Evolutionary conservation across 2,329 filamentous ascomycete species (phyloP), one percentile per base, ranked within the genome.

Genomic region (Helminthosporium solani): DNA sequence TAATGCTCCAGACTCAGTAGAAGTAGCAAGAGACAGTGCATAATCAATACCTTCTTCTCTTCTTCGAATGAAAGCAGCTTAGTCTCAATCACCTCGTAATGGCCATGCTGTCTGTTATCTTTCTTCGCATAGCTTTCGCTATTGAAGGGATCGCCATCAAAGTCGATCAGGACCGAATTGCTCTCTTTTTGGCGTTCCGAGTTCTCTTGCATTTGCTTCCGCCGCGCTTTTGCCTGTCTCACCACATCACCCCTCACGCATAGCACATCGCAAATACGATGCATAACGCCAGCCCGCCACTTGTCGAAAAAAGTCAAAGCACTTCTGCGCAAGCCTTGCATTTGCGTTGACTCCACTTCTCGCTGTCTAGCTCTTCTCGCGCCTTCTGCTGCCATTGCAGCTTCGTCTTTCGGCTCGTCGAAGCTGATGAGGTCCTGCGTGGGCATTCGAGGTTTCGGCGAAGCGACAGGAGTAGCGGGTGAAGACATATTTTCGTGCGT

Each of bases 1-100:
- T 92, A 95, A 52, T 87, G 81, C 59, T 92, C 84, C 18, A 94
- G 73, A 1, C 87, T 90, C 2, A 95, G 71, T 5, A 90, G 63
- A 18, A 92, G 72, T 7, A 95, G 73, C 1, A 94, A 71, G 41
- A 89, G 73, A 1, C 84, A 81, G 58, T 92, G 85, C 8, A 94
- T 71, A 11, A 95, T 76, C 7, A 90, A 72, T 16, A 80, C 79
- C 35, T 83, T 77, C 58, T 84, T 85, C 34, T 64, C 58, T 30
- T 71, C 50, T 7, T 69, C 64, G 18, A 75, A 57, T 7, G 54
- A 47, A 19, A 59, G 43, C 0, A 75, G 57, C 11, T 64, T 53
- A 8, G 62, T 75, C n/a, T 68, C 58, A 12, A 73, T 57, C 0
- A 70, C 63, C 2, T 72, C 60, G 46, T 61, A 64, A 21, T 51